Percentiles rank a stretch among this genome's conserved stretches.
Evolutionary conservation across 352 stramenopile genomes (phyloP).

Genomic region (Thalassiosira pacifica): DNA sequence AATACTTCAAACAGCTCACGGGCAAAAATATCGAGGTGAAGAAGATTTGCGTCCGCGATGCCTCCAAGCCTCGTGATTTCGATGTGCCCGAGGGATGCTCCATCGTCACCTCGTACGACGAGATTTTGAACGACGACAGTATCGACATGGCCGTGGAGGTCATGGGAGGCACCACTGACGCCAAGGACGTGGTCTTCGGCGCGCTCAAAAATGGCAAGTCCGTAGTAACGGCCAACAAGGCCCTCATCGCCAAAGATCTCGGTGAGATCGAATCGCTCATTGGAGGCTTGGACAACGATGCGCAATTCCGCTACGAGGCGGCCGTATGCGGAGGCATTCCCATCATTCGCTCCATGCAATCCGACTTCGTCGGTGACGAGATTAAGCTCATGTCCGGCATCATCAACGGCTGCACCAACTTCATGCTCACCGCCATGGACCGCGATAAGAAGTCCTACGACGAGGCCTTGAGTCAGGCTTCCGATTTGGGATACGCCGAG

Average conservation of each 20-base stretch:
- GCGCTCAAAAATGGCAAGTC: conserved; percentile 93
- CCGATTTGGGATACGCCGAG: conserved; percentile 91
- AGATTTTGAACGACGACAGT: conserved; percentile 91
- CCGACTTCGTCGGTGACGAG: conserved; percentile 93
- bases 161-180: conserved; percentile 96
- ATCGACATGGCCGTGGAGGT: conserved; percentile 97
- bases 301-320: conserved; percentile 93
- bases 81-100: conserved; percentile 65
- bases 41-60: conserved; percentile 81
- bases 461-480: conserved; percentile 86
- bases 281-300: conserved; percentile 50
- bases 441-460: conserved; percentile 93
- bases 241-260: conserved; percentile 95
- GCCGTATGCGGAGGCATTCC: conserved; percentile 96
- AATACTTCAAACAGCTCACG: conserved; percentile 76
- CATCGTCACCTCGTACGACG: conserved; percentile 79
- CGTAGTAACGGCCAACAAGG: conserved; percentile 99
- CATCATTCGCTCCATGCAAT: conserved; percentile 97
- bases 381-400: conserved; percentile 94
- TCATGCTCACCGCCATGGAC: conserved; percentile 99
- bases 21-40: conserved; percentile 72
- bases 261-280: conserved; percentile 93
- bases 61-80: conserved; percentile 83
- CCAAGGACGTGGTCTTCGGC: conserved; percentile 92
- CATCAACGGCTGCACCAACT: conserved; percentile 99